A percentile compares a stretch with the other conserved stretches of the same genome.
These are phyloP conservation scores for Colletotrichum agaves DNA, from an alignment of 2,329 filamentous ascomycete species.

Conservation along the genomic window DNA sequence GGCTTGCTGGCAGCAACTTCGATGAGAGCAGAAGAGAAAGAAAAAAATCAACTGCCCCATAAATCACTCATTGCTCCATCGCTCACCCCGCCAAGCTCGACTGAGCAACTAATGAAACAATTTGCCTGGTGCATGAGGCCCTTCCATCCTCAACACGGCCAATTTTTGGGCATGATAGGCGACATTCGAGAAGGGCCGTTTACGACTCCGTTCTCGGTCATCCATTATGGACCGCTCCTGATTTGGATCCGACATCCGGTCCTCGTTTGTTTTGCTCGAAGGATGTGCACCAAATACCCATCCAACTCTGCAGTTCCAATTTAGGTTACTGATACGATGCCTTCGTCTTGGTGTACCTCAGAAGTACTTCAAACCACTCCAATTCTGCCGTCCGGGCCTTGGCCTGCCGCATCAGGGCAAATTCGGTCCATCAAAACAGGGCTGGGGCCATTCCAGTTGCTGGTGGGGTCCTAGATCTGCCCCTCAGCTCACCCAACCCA, in stretches of 20 bases:
- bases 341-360: neutral
- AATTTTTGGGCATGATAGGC: slow-evolving; percentile 21
- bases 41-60: slow-evolving; percentile 15
- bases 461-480: slow-evolving; percentile 33
- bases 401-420: slow-evolving; percentile 25
- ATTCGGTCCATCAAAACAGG: slow-evolving; percentile 35
- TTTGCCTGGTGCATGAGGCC: slow-evolving; percentile 33
- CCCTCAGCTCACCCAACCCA: slow-evolving; percentile 31
- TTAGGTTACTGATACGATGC: neutral
- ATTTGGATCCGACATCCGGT: slow-evolving; percentile 17
- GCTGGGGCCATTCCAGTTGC: slow-evolving; percentile 26
- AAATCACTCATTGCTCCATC: slow-evolving; percentile 36
- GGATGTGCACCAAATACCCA: slow-evolving; percentile 15
- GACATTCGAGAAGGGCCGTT: slow-evolving; percentile 34
- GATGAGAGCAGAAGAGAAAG: neutral
- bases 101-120: slow-evolving; percentile 34
- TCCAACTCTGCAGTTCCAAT: slow-evolving; percentile 7
- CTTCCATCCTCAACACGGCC: slow-evolving; percentile 27
- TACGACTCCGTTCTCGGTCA: slow-evolving; percentile 35
- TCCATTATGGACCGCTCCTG: slow-evolving; percentile 22
- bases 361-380: slow-evolving; percentile 9
- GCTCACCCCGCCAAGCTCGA: slow-evolving; percentile 31
- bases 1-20: neutral
- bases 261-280: neutral
- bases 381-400: slow-evolving; percentile 23